Conservation (phyloP, 176 grass and related monocot species). For the Aegilops bicornis region DNA sequence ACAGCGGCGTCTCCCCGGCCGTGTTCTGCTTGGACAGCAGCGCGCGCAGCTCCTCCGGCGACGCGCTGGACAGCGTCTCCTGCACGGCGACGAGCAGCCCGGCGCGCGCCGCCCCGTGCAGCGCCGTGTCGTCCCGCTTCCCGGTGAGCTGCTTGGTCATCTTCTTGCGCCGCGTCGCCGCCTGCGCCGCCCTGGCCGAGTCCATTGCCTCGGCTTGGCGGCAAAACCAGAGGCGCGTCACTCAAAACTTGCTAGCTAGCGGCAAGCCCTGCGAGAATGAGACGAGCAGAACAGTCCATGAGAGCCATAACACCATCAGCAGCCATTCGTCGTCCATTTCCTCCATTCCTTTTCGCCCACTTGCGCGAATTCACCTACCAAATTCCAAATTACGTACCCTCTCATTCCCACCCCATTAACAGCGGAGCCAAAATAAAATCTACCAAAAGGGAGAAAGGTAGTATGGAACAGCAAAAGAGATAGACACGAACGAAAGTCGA, state of each 20-base stretch:
- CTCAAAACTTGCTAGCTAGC: neutral
- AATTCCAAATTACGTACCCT: constrained; percentile 9
- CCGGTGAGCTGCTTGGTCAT: constrained; percentile 94
- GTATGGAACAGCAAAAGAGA: neutral
- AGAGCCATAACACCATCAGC: neutral
- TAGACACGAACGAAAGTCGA: neutral
- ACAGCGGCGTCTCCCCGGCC: constrained; percentile 79
- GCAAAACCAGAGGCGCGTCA: constrained; percentile 7
- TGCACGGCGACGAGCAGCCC: constrained; percentile 58
- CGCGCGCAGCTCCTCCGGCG: constrained; percentile 33
- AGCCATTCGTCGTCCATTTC: neutral
- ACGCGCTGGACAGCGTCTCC: constrained; percentile 54
- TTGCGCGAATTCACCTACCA: constrained; percentile 39
- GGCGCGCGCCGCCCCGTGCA: constrained; percentile 74
- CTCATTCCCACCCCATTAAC: neutral
- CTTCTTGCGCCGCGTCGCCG: constrained; percentile 83
- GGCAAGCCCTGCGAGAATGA: neutral
- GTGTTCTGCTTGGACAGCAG: constrained; percentile 83
- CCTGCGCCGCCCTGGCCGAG: constrained; percentile 35
- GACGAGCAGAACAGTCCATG: neutral
- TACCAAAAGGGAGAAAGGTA: neutral
- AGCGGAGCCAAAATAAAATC: constrained; percentile 20
- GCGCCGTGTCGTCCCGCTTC: constrained; percentile 78
- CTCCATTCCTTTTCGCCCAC: neutral
- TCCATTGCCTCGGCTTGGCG: constrained; percentile 39